These are phyloP conservation scores for Crithidia acanthocephali DNA, from an alignment of 208 protist genomes.

Conservation along the genomic window DNA sequence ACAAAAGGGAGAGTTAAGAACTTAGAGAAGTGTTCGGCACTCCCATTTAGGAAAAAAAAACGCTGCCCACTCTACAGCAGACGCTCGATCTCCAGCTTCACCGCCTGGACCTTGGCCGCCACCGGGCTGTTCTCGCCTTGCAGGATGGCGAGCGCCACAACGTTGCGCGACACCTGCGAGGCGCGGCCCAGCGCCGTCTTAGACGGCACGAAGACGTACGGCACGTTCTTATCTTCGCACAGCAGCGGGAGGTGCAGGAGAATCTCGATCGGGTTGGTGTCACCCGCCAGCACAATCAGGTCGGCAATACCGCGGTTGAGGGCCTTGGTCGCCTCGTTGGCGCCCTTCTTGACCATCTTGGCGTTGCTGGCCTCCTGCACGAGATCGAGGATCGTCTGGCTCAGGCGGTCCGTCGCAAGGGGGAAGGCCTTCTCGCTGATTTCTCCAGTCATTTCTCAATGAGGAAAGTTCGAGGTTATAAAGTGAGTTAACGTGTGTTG, in stretches of 20 bases:
- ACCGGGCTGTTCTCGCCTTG: slow-evolving; percentile 97
- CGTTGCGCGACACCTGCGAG: slow-evolving; percentile 98
- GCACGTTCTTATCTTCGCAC: slow-evolving; percentile 99
- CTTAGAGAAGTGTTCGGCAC: neutral
- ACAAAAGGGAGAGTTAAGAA: slow-evolving; percentile 28
- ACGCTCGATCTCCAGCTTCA: slow-evolving; percentile 98
- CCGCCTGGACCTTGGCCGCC: slow-evolving; percentile 95
- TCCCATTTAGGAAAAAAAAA: slow-evolving; percentile 8
- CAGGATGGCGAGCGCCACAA: slow-evolving; percentile 97
- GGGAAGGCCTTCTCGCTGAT: slow-evolving; percentile 99
- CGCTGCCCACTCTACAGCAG: slow-evolving; percentile 86
- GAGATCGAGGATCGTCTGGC: slow-evolving; percentile 97
- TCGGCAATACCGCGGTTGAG: slow-evolving; percentile 99
- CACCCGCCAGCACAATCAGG: slow-evolving; percentile 99
- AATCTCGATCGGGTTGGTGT: slow-evolving; percentile 99
- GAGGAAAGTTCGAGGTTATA: slow-evolving; percentile 18
- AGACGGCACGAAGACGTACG: slow-evolving; percentile 99
- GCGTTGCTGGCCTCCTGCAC: slow-evolving; percentile 98
- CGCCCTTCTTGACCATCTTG: slow-evolving; percentile 99
- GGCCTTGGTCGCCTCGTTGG: slow-evolving; percentile 99
- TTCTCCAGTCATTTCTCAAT: slow-evolving; percentile 83
- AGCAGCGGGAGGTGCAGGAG: slow-evolving; percentile 99
- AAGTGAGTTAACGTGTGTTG: neutral
- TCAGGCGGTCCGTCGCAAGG: slow-evolving; percentile 96
- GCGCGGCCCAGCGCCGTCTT: slow-evolving; percentile 98